Evolutionary conservation across 2,329 filamentous ascomycete species (phyloP).

Genomic region (Beauveria pseudobassiana): DNA sequence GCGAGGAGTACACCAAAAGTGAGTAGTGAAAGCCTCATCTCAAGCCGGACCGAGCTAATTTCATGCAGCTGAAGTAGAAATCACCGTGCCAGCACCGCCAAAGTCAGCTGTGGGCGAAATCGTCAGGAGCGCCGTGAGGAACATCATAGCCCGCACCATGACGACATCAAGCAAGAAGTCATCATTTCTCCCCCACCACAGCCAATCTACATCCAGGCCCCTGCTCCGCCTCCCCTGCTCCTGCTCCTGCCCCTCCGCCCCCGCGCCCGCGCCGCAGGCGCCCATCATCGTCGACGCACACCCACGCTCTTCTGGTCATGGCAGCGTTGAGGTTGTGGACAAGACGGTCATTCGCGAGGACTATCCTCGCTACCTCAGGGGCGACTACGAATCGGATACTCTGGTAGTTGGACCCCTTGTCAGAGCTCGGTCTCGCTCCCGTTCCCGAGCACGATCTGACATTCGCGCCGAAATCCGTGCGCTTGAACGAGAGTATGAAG

Average conservation of each 20-base stretch:
- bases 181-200: slow-evolving; percentile 23
- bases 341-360: slow-evolving; percentile 41
- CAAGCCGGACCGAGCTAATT: background rate
- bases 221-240: slow-evolving; percentile 16
- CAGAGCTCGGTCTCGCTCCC: slow-evolving; percentile 29
- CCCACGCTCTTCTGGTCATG: slow-evolving; percentile 22
- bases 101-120: slow-evolving; percentile 40
- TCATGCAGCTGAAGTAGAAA: slow-evolving; percentile 34
- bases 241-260: slow-evolving; percentile 13
- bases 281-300: slow-evolving; percentile 27
- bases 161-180: slow-evolving; percentile 26
- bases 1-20: slow-evolving; percentile 66
- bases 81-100: slow-evolving; percentile 26
- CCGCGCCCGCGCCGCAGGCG: slow-evolving; percentile 17
- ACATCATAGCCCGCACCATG: slow-evolving; percentile 13
- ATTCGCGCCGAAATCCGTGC: slow-evolving; percentile 66
- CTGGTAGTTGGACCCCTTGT: slow-evolving; percentile 32
- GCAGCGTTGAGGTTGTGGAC: slow-evolving; percentile 33
- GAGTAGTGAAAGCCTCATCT: slow-evolving; percentile 15
- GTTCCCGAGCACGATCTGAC: slow-evolving; percentile 41
- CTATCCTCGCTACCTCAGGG: slow-evolving; percentile 33
- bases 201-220: slow-evolving; percentile 9
- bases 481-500: slow-evolving; percentile 53
- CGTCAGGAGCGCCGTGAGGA: slow-evolving; percentile 36
- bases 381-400: slow-evolving; percentile 23